phyloP scores from a whole-genome alignment of 2,329 filamentous ascomycete genomes.

The Thyridium curvatum region DNA sequence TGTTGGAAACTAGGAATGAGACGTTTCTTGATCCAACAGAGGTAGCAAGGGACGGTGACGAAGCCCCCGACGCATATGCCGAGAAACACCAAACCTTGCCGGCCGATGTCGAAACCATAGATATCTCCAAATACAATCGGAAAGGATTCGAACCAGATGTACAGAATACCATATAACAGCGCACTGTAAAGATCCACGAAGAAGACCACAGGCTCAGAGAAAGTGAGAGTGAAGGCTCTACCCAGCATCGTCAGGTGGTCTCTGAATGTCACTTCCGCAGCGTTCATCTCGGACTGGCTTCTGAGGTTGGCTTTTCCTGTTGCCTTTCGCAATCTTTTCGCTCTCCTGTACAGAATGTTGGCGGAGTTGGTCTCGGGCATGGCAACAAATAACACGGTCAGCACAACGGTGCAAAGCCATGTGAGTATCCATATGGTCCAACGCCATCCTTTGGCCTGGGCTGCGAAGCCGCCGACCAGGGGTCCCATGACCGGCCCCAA shows the following conservation, averaged over 20 bases:
- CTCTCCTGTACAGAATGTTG: conserved; percentile 47
- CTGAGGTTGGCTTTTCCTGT: conserved; percentile 29
- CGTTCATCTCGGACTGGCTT: conserved; percentile 47
- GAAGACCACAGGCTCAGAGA: conserved; percentile 45
- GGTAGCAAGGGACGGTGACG: conserved; percentile 47
- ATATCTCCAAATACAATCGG: conserved; percentile 43
- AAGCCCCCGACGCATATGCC: conserved; percentile 32
- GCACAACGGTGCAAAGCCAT: conserved; percentile 27
- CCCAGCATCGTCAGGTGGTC: conserved; percentile 47
- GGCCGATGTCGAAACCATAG: conserved; percentile 43
- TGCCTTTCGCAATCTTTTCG: conserved; percentile 36
- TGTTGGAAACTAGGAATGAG: conserved; percentile 57
- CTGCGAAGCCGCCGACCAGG: conserved; percentile 52
- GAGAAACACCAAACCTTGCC: conserved; percentile 40
- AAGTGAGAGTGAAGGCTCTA: conserved; percentile 53
- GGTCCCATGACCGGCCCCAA: conserved; percentile 31
- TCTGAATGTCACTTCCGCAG: conserved; percentile 32
- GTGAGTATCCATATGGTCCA: conserved; percentile 58
- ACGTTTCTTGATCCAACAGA: conserved; percentile 58
- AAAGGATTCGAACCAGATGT: conserved; percentile 48
- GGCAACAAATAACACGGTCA: conserved; percentile 39
- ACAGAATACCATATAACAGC: conserved; percentile 41
- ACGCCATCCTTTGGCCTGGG: conserved; percentile 50
- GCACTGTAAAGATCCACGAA: conserved; percentile 53
- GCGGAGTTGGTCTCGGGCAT: conserved; percentile 48